Conservation (phyloP, 371 early-diverging fungal genomes). For the Umbelopsis sp. region DNA sequence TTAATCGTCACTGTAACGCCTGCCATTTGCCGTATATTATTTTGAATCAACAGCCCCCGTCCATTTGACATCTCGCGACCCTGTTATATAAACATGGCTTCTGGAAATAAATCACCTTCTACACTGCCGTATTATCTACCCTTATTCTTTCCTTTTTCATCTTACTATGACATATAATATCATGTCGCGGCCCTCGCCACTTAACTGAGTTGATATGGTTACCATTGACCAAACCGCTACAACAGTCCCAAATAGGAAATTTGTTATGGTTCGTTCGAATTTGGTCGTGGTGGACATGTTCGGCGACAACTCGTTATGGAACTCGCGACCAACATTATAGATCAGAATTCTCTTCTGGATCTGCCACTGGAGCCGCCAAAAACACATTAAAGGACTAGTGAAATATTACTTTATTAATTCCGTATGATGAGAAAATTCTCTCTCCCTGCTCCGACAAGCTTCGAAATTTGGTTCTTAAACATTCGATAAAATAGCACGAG, state of each 20-base stretch:
- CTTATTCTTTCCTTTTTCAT: background rate
- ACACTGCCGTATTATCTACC: background rate
- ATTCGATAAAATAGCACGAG: background rate
- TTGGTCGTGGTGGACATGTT: background rate
- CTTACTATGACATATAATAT: background rate
- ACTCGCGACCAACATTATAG: background rate
- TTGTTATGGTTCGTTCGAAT: constrained; percentile 16
- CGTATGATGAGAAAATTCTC: background rate
- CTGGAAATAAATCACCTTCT: background rate
- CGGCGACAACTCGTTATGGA: constrained; percentile 5
- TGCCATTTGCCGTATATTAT: constrained; percentile 2
- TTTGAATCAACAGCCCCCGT: background rate
- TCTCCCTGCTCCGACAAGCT: background rate
- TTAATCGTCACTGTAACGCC: background rate
- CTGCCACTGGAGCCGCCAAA: background rate
- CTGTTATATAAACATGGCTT: too few relatives aligned
- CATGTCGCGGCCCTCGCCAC: background rate
- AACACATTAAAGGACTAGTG: background rate
- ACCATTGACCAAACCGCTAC: constrained; percentile 8
- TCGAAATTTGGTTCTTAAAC: too few relatives aligned
- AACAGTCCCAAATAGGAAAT: constrained; percentile 11
- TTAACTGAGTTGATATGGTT: constrained; percentile 6
- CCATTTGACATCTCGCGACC: background rate
- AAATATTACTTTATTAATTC: background rate
- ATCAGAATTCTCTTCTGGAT: background rate